A percentile compares a stretch with the other conserved stretches of the same genome.
Conservation (phyloP, 225 moss, liverwort and hornwort species). For the Pseudisothecium myosuroides region DNA sequence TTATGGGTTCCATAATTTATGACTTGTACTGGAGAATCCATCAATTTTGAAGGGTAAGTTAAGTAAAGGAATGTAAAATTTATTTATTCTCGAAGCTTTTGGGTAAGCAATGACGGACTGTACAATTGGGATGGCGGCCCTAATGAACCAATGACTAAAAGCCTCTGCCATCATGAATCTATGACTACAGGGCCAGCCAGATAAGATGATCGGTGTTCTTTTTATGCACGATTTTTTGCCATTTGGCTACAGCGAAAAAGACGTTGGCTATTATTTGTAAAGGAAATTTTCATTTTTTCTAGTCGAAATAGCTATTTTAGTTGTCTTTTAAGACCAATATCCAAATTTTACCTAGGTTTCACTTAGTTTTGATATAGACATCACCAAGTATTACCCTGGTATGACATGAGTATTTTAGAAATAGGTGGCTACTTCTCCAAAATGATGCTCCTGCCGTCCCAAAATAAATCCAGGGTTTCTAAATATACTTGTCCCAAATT, state of each 20-base stretch:
- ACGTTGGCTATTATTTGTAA: not conserved
- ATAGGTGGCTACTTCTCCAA: not conserved
- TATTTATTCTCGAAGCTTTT: not conserved
- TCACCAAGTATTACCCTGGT: too few relatives aligned
- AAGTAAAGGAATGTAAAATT: not conserved
- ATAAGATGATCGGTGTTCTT: not conserved
- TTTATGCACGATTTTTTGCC: too few relatives aligned
- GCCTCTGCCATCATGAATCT: not conserved
- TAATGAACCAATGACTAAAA: not conserved
- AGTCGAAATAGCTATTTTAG: accelerated
- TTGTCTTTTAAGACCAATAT: too few relatives aligned
- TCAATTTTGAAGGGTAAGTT: not conserved
- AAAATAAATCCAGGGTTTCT: too few relatives aligned
- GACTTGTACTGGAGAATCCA: not conserved
- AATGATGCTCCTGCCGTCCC: too few relatives aligned
- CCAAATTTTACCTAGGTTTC: accelerated
- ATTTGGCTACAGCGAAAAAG: not conserved
- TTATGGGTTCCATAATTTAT: too few relatives aligned
- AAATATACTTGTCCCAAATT: too few relatives aligned
- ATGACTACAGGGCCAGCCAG: too few relatives aligned
- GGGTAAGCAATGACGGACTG: not conserved
- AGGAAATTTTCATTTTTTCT: not conserved
- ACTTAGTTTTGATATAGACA: not conserved
- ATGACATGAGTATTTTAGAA: not conserved
- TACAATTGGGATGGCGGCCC: not conserved